Evolutionary conservation across 1,139 yeast genomes (phyloP).

Genomic region (Hansenula sp.): DNA sequence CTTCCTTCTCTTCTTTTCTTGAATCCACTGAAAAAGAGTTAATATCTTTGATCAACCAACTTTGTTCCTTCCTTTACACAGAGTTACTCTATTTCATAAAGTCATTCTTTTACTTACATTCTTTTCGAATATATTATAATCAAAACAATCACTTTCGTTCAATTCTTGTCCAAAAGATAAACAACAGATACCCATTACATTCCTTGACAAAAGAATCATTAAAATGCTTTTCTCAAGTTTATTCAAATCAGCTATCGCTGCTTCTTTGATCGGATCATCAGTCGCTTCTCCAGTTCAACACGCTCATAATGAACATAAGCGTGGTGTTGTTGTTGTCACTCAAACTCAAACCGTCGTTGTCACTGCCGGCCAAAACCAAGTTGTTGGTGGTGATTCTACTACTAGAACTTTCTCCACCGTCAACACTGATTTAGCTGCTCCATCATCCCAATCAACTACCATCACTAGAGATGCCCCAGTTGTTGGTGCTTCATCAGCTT

Average conservation of each 20-base stretch:
- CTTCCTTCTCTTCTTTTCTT: not conserved
- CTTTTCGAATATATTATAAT: constrained; percentile 4
- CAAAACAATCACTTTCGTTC: constrained; percentile 4
- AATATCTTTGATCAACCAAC: constrained; percentile 13
- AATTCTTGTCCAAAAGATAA: not conserved
- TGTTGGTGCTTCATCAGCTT: constrained; percentile 19
- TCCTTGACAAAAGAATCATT: not conserved
- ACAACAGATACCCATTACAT: not conserved
- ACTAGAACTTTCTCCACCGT: constrained; percentile 28
- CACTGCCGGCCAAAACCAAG: constrained; percentile 32
- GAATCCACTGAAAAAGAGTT: constrained; percentile 4
- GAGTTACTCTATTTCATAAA: constrained; percentile 14
- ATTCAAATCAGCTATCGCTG: constrained; percentile 27
- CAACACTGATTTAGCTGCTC: constrained; percentile 23
- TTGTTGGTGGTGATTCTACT: constrained; percentile 27
- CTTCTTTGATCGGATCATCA: constrained; percentile 32
- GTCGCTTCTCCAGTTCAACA: constrained; percentile 37
- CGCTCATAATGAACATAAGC: constrained; percentile 44
- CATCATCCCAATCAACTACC: constrained; percentile 26
- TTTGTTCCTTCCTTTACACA: constrained; percentile 29
- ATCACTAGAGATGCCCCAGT: constrained; percentile 33
- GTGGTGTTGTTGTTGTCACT: constrained; percentile 41
- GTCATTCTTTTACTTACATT: constrained; percentile 2
- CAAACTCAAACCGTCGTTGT: constrained; percentile 35
- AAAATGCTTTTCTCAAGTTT: constrained; percentile 30